Base-by-base conservation (phyloP, 768 basidiomycete genomes). In the Pleurotus cornucopiae region DNA sequence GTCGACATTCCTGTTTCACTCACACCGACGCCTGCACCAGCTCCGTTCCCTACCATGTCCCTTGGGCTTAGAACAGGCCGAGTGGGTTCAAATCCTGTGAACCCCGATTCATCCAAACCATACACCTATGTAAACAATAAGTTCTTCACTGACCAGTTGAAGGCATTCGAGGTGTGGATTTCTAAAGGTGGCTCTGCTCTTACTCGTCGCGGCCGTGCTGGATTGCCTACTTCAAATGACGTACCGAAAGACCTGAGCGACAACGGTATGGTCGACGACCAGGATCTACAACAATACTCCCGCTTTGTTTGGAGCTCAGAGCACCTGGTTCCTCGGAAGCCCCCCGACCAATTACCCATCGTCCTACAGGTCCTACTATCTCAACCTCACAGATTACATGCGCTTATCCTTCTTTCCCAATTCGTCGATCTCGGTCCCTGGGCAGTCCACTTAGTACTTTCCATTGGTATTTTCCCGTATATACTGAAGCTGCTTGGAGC, bases 341-440 rank as follows among this genome's bases (percentile, higher is more conserved):
- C 95, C 5, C 97, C 97, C 9, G 94, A 96, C 64, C 96, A 99
- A 64, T 86, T 99, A 1, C 96, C 97, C 5, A 97, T 98, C 55
- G 94, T 99, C 7, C 83, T 99, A 2, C 97, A 99, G 70, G 95
- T 99, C 14, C 83, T 99, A 30, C 82, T 99, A 6, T 97, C 95
- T 4, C 97, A 98, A 65, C 91, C 92, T 0, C 95, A 98, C 70
- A 88, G 97, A 40, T 84, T 98, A 4, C 86, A 94, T 5, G 97
- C 97, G 2, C 85, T 99, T 58, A 96, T 98, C 61, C 84, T 98
- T 20, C 82, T 99, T 4, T 96, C 94, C 34, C 92, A 95, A 72
- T 99, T 98, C 62, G 94, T 98, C 63, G 97, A 99, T 67, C 83
- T 99, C 5, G 97, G 97, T 0, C 95, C 97, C 11, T 98, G 97